Evolutionary conservation across 2,329 filamentous ascomycete genomes (phyloP).

Genomic region (Endoconidiophora polonica): DNA sequence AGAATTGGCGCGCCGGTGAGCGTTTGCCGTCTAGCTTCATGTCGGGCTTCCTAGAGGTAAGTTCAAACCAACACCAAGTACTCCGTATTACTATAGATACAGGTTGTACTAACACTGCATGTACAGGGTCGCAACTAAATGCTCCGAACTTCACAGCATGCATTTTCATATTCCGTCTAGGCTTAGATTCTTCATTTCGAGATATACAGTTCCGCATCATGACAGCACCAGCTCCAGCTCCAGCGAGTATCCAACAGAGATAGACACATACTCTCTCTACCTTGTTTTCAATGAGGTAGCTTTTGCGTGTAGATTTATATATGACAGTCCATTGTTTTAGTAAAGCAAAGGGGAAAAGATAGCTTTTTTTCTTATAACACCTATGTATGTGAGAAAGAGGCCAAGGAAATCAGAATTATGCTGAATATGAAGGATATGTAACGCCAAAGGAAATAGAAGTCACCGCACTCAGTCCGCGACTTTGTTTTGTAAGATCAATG

Average conservation of each 20-base stretch:
- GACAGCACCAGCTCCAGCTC: no score
- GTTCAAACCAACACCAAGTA: conserved; percentile 17
- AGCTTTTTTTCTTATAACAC: background rate
- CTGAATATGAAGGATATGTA: no score
- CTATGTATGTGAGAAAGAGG: conserved; percentile 6
- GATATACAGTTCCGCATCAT: no score
- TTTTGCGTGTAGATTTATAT: no score
- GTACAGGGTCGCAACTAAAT: conserved; percentile 38
- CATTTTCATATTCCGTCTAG: background rate
- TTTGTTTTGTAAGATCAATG: no score
- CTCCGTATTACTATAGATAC: background rate
- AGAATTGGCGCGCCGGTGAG: conserved; percentile 59
- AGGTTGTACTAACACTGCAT: conserved; percentile 1
- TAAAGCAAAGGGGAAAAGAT: no score
- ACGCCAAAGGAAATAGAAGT: no score
- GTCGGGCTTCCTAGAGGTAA: conserved; percentile 82
- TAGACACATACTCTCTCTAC: no score
- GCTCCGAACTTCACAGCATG: background rate
- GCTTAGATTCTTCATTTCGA: background rate
- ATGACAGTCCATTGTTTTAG: no score
- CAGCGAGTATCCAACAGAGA: no score
- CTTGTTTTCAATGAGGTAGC: no score
- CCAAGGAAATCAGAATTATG: background rate
- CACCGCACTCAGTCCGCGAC: no score
- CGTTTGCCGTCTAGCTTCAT: conserved; percentile 82